Conservation (phyloP, 768 basidiomycete species). For the Cyathus striatus region DNA sequence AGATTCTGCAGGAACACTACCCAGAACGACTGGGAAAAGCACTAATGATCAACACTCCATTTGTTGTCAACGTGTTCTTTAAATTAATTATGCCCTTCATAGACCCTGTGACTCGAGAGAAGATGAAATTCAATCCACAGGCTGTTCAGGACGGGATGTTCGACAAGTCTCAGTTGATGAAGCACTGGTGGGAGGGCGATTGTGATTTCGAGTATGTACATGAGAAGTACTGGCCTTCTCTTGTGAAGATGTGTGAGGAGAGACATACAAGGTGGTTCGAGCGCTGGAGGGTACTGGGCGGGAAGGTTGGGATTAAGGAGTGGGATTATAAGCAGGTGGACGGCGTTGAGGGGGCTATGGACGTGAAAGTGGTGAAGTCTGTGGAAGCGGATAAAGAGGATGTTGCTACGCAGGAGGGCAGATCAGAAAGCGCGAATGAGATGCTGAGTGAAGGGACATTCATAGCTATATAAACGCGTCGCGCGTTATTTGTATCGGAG, state of each 20-base stretch:
- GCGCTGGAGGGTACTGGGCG: conserved; percentile 68
- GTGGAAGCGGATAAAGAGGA: no score
- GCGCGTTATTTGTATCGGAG: no score
- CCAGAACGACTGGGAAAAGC: conserved; percentile 80
- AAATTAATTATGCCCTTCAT: conserved; percentile 77
- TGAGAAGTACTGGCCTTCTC: conserved; percentile 66
- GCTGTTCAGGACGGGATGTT: conserved; percentile 66
- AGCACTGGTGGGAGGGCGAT: conserved; percentile 64
- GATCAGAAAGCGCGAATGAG: no score
- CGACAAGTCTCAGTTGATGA: conserved; percentile 63
- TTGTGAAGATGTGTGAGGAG: conserved; percentile 50
- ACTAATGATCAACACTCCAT: conserved; percentile 76
- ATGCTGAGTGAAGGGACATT: no score
- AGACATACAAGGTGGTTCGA: conserved; percentile 44
- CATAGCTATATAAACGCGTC: no score
- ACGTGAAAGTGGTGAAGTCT: no score
- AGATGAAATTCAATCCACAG: conserved; percentile 72
- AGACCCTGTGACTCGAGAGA: conserved; percentile 74
- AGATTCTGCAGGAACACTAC: conserved; percentile 77
- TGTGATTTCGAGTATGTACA: conserved; percentile 70
- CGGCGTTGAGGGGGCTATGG: no score
- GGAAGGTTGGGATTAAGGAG: conserved; percentile 66
- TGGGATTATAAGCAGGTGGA: conserved; percentile 79
- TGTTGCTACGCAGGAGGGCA: no score
- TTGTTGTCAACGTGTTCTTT: conserved; percentile 68